These are phyloP conservation scores for Pisolithus orientalis DNA, from an alignment of 768 basidiomycete species.

Conservation along the genomic window DNA sequence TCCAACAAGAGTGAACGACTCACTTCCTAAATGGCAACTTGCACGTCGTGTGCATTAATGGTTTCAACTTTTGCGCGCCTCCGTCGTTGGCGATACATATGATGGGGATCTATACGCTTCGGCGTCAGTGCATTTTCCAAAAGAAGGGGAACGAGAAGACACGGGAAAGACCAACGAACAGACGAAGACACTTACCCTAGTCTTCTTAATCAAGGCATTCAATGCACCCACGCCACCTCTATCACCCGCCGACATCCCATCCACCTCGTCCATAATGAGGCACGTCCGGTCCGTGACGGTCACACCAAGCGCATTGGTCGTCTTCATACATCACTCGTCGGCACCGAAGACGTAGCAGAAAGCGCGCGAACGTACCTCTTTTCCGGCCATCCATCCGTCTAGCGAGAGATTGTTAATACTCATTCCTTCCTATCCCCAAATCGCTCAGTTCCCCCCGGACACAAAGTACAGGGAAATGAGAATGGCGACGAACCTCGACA, in stretches of 20 bases:
- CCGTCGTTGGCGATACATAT: constrained; percentile 97
- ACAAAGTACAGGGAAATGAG: background rate
- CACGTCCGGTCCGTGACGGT: constrained; percentile 74
- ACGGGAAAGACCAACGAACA: too few relatives aligned
- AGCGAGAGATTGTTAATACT: constrained; percentile 87
- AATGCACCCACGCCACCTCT: constrained; percentile 94
- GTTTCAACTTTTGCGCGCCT: constrained; percentile 85
- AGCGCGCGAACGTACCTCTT: constrained; percentile 32
- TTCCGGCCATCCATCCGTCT: constrained; percentile 74
- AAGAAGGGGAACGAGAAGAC: background rate
- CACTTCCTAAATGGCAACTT: constrained; percentile 75
- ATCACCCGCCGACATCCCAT: constrained; percentile 98
- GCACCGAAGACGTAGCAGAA: background rate
- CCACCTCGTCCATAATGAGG: constrained; percentile 99
- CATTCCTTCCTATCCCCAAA: constrained; percentile 59
- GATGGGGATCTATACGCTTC: constrained; percentile 68
- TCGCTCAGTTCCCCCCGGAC: background rate
- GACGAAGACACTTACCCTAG: constrained; percentile 47
- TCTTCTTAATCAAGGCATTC: constrained; percentile 88
- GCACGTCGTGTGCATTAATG: constrained; percentile 66
- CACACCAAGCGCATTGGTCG: constrained; percentile 64
- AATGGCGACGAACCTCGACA: constrained; percentile 60
- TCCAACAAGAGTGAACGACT: constrained; percentile 8
- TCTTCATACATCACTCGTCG: constrained; percentile 23
- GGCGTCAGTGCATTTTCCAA: background rate